phyloP scores from a whole-genome alignment of 768 basidiomycete genomes.

The Amanita fuliginea region DNA sequence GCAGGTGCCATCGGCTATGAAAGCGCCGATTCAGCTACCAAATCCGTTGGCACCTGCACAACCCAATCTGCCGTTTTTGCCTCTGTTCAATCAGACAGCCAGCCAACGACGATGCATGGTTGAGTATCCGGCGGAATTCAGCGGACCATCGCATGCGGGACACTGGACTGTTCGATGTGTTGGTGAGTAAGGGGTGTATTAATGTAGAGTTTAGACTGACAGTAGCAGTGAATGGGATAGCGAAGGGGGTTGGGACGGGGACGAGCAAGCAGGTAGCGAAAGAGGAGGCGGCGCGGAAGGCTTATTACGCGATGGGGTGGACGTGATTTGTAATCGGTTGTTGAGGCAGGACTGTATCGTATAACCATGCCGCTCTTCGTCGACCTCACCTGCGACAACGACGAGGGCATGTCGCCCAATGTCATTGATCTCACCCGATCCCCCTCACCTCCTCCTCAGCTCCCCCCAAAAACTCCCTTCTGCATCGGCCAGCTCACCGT shows the following conservation, averaged over 20 bases:
- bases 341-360: not conserved
- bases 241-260: conserved; percentile 55
- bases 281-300: conserved; percentile 64
- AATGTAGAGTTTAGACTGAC: not conserved
- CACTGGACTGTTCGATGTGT: conserved; percentile 58
- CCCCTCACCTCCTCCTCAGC: conserved; percentile 39
- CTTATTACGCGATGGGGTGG: conserved; percentile 72
- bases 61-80: conserved; percentile 52
- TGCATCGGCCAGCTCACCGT: conserved; percentile 82
- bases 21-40: conserved; percentile 12
- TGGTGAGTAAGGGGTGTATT: conserved; percentile 35
- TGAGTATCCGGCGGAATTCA: conserved; percentile 47
- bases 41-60: conserved; percentile 61
- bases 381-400: conserved; percentile 39
- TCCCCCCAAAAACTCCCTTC: conserved; percentile 73
- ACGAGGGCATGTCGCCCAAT: conserved; percentile 26
- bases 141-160: conserved; percentile 58
- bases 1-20: conserved; percentile 14
- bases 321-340: conserved; percentile 16
- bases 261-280: conserved; percentile 67
- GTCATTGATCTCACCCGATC: conserved; percentile 70
- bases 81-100: conserved; percentile 67
- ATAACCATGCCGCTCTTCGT: conserved; percentile 2
- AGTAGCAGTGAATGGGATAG: conserved; percentile 55
- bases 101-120: conserved; percentile 52